These are phyloP conservation scores for Leptographium flavum DNA, from an alignment of 2,329 filamentous ascomycete species.

Conservation along the genomic window DNA sequence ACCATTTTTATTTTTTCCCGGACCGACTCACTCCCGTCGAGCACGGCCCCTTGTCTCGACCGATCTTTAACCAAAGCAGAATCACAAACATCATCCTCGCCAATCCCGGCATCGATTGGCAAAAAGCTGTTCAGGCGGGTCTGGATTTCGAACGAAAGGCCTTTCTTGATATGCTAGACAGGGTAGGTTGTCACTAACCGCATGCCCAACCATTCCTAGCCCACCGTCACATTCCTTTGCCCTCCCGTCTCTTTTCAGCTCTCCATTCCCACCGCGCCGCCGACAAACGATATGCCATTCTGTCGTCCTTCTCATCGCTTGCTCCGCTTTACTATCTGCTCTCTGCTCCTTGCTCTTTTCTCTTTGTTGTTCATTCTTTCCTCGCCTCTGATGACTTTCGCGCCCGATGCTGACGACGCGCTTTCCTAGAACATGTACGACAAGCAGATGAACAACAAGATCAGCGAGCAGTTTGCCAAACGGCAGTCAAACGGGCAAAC, in stretches of 20 bases:
- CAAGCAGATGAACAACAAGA: constrained; percentile 28
- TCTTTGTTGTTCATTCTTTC: background rate
- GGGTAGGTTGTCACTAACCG: constrained; percentile 22
- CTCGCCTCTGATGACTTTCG: background rate
- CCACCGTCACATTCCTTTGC: background rate
- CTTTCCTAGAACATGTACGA: constrained; percentile 29
- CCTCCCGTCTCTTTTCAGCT: background rate
- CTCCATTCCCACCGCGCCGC: background rate
- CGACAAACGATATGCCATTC: background rate
- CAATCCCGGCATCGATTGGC: constrained; percentile 24
- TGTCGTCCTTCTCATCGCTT: background rate
- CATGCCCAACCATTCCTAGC: background rate
- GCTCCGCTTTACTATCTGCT: background rate
- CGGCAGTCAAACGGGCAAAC: constrained; percentile 35
- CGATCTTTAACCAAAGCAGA: constrained; percentile 18
- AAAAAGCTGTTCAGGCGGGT: constrained; percentile 26
- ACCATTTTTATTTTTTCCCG: background rate
- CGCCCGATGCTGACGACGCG: background rate
- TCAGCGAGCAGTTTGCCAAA: constrained; percentile 33
- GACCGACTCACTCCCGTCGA: too few species aligned
- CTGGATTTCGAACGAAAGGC: constrained; percentile 33
- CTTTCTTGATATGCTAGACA: constrained; percentile 30
- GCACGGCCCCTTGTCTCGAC: too few species aligned
- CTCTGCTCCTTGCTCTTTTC: too few species aligned
- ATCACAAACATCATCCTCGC: constrained; percentile 36